phyloP scores from a whole-genome alignment of 805 yeast species.

The Jamesozyma piceae region DNA sequence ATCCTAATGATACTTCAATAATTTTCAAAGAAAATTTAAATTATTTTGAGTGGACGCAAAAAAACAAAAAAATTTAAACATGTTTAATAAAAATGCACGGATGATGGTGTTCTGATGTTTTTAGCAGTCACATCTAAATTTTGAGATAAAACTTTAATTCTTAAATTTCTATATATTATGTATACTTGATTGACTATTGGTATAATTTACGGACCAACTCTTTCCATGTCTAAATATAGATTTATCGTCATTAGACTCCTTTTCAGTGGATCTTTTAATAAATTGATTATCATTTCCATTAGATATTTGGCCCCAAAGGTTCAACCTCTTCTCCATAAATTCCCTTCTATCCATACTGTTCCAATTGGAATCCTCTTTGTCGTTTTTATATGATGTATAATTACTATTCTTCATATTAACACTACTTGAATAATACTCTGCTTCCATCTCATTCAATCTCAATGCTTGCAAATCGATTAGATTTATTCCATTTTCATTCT shows the following conservation, averaged over 20 bases:
- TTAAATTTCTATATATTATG: neutral
- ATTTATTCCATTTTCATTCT: constrained; percentile 30
- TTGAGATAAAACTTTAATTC: too few relatives aligned
- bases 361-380: constrained; percentile 11
- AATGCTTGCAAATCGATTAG: constrained; percentile 28
- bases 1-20: too few relatives aligned
- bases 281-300: neutral
- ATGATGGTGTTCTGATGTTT: too few relatives aligned
- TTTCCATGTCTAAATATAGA: constrained; percentile 17
- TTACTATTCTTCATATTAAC: neutral
- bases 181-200: too few relatives aligned
- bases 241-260: neutral
- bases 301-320: constrained; percentile 3
- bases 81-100: too few relatives aligned
- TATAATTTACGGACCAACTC: constrained; percentile 19
- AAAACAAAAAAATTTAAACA: too few relatives aligned
- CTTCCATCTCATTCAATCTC: constrained; percentile 21
- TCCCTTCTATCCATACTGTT: constrained; percentile 23
- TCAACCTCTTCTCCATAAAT: constrained; percentile 19
- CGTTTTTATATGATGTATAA: constrained; percentile 1
- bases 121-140: too few relatives aligned
- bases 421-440: constrained; percentile 10
- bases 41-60: too few relatives aligned
- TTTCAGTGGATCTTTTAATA: neutral
- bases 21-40: too few relatives aligned